These are phyloP conservation scores for Starmerella bacillaris DNA, from an alignment of 805 yeast species.

Conservation along the genomic window DNA sequence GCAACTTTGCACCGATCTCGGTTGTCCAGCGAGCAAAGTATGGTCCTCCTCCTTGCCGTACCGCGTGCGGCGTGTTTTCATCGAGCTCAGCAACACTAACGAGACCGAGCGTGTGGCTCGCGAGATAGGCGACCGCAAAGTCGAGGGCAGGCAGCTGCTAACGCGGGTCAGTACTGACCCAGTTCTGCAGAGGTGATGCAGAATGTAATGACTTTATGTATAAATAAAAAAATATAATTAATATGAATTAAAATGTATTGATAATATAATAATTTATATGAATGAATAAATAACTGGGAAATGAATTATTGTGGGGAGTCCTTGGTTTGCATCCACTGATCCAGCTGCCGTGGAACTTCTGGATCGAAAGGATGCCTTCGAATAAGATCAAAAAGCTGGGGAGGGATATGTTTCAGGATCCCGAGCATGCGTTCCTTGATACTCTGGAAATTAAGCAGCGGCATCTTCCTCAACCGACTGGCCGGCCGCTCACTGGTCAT, in stretches of 20 bases:
- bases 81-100: slow-evolving; percentile 3
- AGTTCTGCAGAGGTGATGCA: not conserved
- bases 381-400: slow-evolving; percentile 41
- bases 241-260: not conserved
- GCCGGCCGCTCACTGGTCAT: slow-evolving; percentile 49
- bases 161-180: not conserved
- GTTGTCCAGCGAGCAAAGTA: not conserved
- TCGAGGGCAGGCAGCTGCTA: slow-evolving; percentile 5
- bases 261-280: not conserved
- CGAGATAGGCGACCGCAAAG: not conserved
- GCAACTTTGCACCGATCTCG: slow-evolving; percentile 3
- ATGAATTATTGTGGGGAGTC: not conserved
- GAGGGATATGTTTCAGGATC: slow-evolving; percentile 59
- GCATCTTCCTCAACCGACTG: slow-evolving; percentile 54
- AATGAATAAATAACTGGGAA: not conserved
- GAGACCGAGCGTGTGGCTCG: no score
- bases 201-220: not conserved
- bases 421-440: slow-evolving; percentile 64
- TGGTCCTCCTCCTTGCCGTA: slow-evolving; percentile 3
- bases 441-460: slow-evolving; percentile 51
- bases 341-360: slow-evolving; percentile 10
- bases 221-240: not conserved
- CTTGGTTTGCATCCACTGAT: slow-evolving; percentile 2
- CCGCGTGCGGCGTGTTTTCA: slow-evolving; percentile 4
- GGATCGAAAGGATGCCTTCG: slow-evolving; percentile 45